Base-by-base conservation (phyloP, 2,329 filamentous ascomycete species). In the Aureobasidium sp. region DNA sequence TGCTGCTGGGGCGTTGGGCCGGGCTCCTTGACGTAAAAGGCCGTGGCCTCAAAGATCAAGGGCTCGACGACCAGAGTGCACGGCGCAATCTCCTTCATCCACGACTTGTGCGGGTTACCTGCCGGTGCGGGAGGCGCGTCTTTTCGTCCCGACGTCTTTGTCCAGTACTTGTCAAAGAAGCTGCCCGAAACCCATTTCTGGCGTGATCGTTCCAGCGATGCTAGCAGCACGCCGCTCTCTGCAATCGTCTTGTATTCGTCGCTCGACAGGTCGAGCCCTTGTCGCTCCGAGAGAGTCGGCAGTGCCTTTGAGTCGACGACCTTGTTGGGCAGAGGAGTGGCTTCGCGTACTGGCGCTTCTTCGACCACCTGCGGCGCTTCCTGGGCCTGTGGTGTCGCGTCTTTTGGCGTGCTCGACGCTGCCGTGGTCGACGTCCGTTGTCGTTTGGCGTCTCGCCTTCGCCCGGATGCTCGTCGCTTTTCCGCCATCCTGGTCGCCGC, bases 1-100 rank as follows among this genome's bases (percentile, higher is more conserved):
- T 60, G 57, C 30, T 54, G 55, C 25, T 57, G 58, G 35, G 2
- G 34, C 37, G 50, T n/a, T 60, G 57, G 41, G 24, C 51, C 51
- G 6, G 78, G 74, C 50, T 86, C 83, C 63, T 86, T 86, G 55
- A 89, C 81, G 17, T 79, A 78, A 63, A 78, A 90, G 73, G 90
- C 80, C 41, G 79, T 84, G 14, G 86, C 86, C 59, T 90, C 85
- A 60, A 93, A 81, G 38, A 86, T 79, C 64, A 93, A 86, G 39
- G 88, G 88, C 66, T 90, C 88, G 56, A 90, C 81, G 19, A 81
- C 85, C 57, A 94, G 81, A 29, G 83, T 83, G 57, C 87, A 83
- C 60, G 79, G 79, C 60, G 88, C 88, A 19, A 88, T 78, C 66
- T 83, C 62, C 64, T 69, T 74, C 64, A 66, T 66, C 57, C 60